Percentiles rank a stretch among this genome's conserved stretches.
These are phyloP conservation scores for Psilocybe tampanensis DNA, from an alignment of 768 basidiomycete genomes.

Conservation along the genomic window DNA sequence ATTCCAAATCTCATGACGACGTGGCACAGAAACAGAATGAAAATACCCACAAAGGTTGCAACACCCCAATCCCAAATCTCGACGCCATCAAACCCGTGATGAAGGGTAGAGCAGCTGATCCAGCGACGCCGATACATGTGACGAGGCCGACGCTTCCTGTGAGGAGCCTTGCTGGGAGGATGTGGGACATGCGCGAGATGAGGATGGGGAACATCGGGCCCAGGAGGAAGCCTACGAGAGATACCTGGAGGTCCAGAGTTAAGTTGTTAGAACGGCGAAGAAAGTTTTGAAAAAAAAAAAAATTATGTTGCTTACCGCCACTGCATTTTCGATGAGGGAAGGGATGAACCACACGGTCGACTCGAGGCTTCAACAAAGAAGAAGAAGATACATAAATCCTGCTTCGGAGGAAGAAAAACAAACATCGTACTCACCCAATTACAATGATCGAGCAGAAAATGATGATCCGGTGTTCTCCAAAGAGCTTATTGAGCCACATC, in stretches of 20 bases:
- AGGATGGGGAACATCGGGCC: constrained; percentile 76
- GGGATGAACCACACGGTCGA: constrained; percentile 73
- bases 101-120: constrained; percentile 72
- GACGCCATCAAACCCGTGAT: constrained; percentile 69
- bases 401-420: too few relatives aligned
- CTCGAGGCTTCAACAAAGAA: constrained; percentile 48
- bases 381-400: too few relatives aligned
- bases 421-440: constrained; percentile 40
- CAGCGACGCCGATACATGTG: constrained; percentile 66
- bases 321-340: constrained; percentile 66
- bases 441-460: constrained; percentile 54
- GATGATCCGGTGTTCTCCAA: constrained; percentile 55
- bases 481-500: constrained; percentile 56
- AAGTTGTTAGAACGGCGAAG: too few relatives aligned
- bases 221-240: constrained; percentile 65
- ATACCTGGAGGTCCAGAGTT: too few relatives aligned
- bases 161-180: constrained; percentile 73
- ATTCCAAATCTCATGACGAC: too few relatives aligned
- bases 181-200: constrained; percentile 65
- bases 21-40: too few relatives aligned
- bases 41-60: constrained; percentile 60
- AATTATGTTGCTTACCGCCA: constrained; percentile 37
- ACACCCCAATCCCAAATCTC: constrained; percentile 56
- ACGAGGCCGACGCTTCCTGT: constrained; percentile 65
- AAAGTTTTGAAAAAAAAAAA: not conserved